Evolutionary conservation across 768 basidiomycete species (phyloP).

Genomic region (Amanita exitialis): DNA sequence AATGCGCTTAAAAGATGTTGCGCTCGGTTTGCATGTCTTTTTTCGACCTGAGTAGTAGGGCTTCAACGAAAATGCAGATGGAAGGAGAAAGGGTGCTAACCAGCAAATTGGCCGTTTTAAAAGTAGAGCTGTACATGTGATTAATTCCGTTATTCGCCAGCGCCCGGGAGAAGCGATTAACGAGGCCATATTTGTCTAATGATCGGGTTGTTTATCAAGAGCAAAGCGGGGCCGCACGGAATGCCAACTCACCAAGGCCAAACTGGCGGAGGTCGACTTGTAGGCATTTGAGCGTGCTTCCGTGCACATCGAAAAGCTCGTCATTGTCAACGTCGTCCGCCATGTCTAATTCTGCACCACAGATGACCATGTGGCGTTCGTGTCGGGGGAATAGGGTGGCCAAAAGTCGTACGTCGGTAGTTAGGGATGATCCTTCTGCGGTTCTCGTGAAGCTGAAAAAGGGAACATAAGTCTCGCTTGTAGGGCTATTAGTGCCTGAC

Average conservation of each 20-base stretch:
- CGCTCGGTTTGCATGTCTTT: conserved; percentile 45
- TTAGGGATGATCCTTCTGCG: conserved; percentile 65
- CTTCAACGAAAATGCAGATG: neutral
- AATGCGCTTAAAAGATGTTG: conserved; percentile 49
- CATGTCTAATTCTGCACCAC: conserved; percentile 57
- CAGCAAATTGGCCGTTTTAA: conserved; percentile 71
- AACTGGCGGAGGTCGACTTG: conserved; percentile 69
- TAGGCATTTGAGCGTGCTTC: conserved; percentile 48
- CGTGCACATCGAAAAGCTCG: conserved; percentile 22
- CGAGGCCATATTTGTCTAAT: conserved; percentile 68
- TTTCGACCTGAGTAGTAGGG: conserved; percentile 34
- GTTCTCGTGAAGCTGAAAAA: conserved; percentile 80
- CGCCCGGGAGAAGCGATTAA: conserved; percentile 65
- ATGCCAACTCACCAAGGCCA: conserved; percentile 46
- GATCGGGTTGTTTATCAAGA: neutral
- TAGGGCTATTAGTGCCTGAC: neutral
- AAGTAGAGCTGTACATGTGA: conserved; percentile 81
- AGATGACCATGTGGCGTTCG: conserved; percentile 68
- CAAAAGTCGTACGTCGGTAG: conserved; percentile 58
- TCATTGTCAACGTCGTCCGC: conserved; percentile 38
- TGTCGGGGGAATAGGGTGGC: conserved; percentile 61
- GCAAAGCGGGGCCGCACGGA: neutral
- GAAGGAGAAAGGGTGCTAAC: conserved; percentile 24
- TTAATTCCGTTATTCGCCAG: conserved; percentile 68
- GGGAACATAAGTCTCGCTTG: conserved; percentile 29